A percentile compares a stretch with the other conserved stretches of the same genome.
Evolutionary conservation across 2,329 filamentous ascomycete genomes (phyloP).

Genomic region (Alternaria incomplexa): DNA sequence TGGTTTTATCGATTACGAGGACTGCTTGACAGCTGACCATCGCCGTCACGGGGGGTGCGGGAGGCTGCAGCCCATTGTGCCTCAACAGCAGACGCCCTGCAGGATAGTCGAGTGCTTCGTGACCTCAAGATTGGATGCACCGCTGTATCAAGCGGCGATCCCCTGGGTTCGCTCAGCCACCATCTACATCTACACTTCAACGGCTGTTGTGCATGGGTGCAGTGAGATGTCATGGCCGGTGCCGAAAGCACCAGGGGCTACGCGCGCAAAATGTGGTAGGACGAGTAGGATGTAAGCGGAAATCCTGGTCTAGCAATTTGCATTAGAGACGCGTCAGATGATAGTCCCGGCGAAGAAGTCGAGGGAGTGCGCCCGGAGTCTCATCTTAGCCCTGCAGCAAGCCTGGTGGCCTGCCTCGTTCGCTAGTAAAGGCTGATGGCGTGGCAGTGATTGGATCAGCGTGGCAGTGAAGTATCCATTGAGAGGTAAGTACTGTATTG

Average conservation of each 20-base stretch:
- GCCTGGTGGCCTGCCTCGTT: conserved; percentile 24
- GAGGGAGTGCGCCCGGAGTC: conserved; percentile 26
- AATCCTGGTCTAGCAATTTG: conserved; percentile 34
- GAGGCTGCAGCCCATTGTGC: conserved; percentile 46
- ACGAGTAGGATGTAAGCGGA: conserved; percentile 31
- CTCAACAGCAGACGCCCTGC: conserved; percentile 40
- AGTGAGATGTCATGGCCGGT: conserved; percentile 37
- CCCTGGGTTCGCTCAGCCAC: conserved; percentile 43
- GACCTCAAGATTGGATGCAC: conserved; percentile 35
- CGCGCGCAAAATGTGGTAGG: conserved; percentile 30
- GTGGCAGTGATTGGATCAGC: conserved; percentile 23
- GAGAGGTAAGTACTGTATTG: conserved; percentile 45
- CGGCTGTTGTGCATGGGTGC: conserved; percentile 43
- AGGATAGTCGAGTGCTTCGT: conserved; percentile 39
- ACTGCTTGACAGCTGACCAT: conserved; percentile 38
- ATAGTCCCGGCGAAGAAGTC: conserved; percentile 29
- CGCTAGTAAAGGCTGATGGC: conserved; percentile 17
- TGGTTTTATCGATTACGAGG: conserved; percentile 32
- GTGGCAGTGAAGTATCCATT: conserved; percentile 22
- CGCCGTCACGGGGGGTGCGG: conserved; percentile 41
- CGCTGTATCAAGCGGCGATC: conserved; percentile 28
- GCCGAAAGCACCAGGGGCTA: conserved; percentile 25
- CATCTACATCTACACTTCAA: conserved; percentile 43
- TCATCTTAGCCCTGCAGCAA: conserved; percentile 36
- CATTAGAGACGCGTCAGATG: conserved; percentile 41